These are phyloP conservation scores for Cerioporus squamosus DNA, from an alignment of 1,284 basidiomycete genomes.

Conservation along the genomic window DNA sequence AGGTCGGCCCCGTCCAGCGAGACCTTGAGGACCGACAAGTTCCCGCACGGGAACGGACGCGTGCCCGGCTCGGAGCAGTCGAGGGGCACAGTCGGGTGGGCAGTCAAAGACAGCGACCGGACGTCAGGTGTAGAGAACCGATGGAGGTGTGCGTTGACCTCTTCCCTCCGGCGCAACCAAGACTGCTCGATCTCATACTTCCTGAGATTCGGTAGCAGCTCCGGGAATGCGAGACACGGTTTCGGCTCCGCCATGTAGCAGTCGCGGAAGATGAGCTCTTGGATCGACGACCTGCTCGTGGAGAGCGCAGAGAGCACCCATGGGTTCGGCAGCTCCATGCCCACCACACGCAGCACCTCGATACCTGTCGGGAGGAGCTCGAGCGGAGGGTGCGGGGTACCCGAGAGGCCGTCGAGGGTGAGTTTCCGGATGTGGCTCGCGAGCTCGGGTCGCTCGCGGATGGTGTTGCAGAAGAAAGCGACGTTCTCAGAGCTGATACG, in stretches of 20 bases:
- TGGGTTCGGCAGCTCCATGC: not conserved
- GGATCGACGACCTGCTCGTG: not conserved
- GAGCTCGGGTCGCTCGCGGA: constrained; percentile 14
- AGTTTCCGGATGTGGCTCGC: constrained; percentile 14
- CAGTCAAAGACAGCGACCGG: constrained; percentile 1
- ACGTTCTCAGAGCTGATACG: constrained; percentile 1
- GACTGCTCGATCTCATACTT: constrained; percentile 2
- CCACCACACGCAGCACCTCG: constrained; percentile 3
- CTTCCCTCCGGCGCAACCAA: not conserved
- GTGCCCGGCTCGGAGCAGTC: not conserved
- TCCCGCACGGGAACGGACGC: not conserved
- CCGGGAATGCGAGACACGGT: not conserved
- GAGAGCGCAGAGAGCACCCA: not conserved
- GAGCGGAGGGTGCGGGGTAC: not conserved
- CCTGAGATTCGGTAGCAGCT: not conserved
- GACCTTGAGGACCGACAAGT: constrained; percentile 1
- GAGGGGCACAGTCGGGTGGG: not conserved
- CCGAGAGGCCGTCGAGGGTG: not conserved
- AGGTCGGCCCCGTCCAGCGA: not conserved
- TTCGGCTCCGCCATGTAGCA: constrained; percentile 1
- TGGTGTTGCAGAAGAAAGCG: constrained; percentile 5
- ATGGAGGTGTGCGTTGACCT: not conserved
- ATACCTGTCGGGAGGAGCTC: not conserved
- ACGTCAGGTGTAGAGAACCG: not conserved
- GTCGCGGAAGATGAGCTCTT: constrained; percentile 1